These are phyloP conservation scores for Lentinula sp. DNA, from an alignment of 768 basidiomycete genomes.

Conservation along the genomic window DNA sequence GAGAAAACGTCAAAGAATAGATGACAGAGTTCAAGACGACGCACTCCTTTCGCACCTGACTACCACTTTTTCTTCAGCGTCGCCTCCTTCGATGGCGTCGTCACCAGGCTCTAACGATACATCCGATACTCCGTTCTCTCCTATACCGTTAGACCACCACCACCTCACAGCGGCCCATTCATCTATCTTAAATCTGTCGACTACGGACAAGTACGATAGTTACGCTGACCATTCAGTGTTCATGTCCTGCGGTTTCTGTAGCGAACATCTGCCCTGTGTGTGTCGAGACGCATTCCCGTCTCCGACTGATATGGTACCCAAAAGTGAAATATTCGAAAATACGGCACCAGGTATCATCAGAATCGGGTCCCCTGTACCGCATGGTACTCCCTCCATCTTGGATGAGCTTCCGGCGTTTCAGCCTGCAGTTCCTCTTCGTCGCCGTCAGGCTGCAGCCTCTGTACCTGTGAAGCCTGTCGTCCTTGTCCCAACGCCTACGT, in stretches of 20 bases:
- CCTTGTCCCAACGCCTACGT: constrained; percentile 31
- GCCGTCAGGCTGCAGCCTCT: constrained; percentile 5
- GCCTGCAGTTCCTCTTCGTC: constrained; percentile 50
- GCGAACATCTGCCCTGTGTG: constrained; percentile 62
- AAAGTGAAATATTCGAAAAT: constrained; percentile 17
- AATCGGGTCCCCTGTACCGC: constrained; percentile 16
- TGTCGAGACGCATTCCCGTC: constrained; percentile 67
- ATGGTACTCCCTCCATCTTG: constrained; percentile 50
- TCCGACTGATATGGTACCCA: constrained; percentile 20
- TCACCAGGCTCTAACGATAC: constrained; percentile 39
- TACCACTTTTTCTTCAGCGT: constrained; percentile 31
- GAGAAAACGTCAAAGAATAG: constrained; percentile 24
- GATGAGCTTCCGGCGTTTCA: constrained; percentile 78
- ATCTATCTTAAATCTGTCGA: constrained; percentile 25
- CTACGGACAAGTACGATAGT: constrained; percentile 20
- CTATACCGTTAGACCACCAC: constrained; percentile 26
- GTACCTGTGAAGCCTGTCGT: constrained; percentile 45
- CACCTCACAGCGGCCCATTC: constrained; percentile 16
- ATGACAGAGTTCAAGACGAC: constrained; percentile 23
- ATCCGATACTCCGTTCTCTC: constrained; percentile 27
- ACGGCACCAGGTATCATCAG: constrained; percentile 12
- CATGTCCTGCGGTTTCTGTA: constrained; percentile 72
- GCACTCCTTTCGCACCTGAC: constrained; percentile 23
- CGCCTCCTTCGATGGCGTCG: constrained; percentile 45
- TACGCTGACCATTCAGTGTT: constrained; percentile 18